phyloP scores from a whole-genome alignment of 495 filamentous ascomycete species.

The Chaetomium tenue region DNA sequence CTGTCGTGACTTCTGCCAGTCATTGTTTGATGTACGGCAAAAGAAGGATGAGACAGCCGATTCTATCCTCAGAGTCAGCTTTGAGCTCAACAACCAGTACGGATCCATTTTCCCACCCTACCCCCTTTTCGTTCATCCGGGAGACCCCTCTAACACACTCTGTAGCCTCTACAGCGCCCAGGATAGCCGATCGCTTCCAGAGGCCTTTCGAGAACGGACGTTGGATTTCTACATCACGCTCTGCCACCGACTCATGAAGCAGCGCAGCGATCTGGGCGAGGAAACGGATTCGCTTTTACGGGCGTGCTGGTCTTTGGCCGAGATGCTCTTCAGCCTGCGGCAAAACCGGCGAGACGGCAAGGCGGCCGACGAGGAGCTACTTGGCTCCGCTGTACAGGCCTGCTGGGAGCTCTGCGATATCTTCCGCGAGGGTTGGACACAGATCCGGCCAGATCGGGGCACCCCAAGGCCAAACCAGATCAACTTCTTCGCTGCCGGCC shows the following conservation, averaged over 20 bases:
- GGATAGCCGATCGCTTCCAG: conserved; percentile 73
- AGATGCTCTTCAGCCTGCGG: conserved; percentile 90
- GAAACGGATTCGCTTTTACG: conserved; percentile 80
- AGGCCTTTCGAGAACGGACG: conserved; percentile 84
- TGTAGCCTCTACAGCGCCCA: conserved; percentile 77
- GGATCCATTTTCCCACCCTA: conserved; percentile 15
- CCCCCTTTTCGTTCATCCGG: neutral
- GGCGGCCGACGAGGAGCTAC: conserved; percentile 71
- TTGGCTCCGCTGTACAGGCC: conserved; percentile 83
- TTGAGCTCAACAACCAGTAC: conserved; percentile 87
- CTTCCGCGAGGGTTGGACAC: conserved; percentile 89
- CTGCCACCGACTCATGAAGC: conserved; percentile 92
- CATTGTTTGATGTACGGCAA: conserved; percentile 78
- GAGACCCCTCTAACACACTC: conserved; percentile 24
- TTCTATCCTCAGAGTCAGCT: conserved; percentile 84
- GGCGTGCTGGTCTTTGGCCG: conserved; percentile 86
- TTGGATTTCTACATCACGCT: conserved; percentile 92
- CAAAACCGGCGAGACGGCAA: conserved; percentile 77
- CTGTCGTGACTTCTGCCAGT: conserved; percentile 87
- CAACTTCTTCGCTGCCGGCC: conserved; percentile 54
- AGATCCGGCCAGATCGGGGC: conserved; percentile 78
- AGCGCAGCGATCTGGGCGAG: conserved; percentile 69
- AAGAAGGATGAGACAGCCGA: conserved; percentile 73
- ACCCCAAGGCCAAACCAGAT: conserved; percentile 82
- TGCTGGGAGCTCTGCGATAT: conserved; percentile 96